phyloP scores from a whole-genome alignment of 163 green algal species.

The Coccomyxa subellipsoidea region DNA sequence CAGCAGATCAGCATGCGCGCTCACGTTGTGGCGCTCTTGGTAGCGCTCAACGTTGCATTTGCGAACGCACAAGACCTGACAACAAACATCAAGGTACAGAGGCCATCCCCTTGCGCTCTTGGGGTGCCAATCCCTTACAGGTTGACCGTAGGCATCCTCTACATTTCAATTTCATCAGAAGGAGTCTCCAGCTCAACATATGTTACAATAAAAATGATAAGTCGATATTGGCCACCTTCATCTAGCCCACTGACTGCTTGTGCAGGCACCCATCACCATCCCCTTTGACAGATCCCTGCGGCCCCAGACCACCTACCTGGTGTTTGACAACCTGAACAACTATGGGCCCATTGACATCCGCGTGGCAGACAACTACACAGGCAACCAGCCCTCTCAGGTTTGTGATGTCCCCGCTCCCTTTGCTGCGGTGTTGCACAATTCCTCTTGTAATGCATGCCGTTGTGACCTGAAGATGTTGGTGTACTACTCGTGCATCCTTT shows the following conservation, averaged over 20 bases:
- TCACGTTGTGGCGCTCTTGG: neutral
- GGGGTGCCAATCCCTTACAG: too few relatives aligned
- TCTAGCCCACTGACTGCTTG: neutral
- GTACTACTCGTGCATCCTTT: too few relatives aligned
- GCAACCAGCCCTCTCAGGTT: neutral
- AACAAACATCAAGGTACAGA: neutral
- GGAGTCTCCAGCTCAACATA: too few relatives aligned
- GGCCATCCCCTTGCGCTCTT: too few relatives aligned
- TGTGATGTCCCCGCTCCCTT: neutral
- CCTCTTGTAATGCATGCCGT: too few relatives aligned
- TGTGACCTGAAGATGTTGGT: too few relatives aligned
- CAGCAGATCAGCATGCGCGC: neutral
- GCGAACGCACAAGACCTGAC: neutral
- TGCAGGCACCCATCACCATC: neutral
- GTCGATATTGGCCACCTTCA: neutral
- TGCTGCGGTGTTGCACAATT: neutral
- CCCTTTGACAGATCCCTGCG: neutral
- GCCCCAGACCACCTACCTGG: conserved; percentile 2
- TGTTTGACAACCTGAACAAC: neutral
- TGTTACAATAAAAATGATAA: neutral
- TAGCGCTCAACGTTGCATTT: neutral
- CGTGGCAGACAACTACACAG: conserved; percentile 6
- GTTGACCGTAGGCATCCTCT: too few relatives aligned
- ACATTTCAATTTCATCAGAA: too few relatives aligned
- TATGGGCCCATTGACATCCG: conserved; percentile 8